Percentiles rank a stretch among this genome's conserved stretches.
These are phyloP conservation scores for Eucalyptus urophylla DNA, from an alignment of 345 rosid species.

Conservation along the genomic window DNA sequence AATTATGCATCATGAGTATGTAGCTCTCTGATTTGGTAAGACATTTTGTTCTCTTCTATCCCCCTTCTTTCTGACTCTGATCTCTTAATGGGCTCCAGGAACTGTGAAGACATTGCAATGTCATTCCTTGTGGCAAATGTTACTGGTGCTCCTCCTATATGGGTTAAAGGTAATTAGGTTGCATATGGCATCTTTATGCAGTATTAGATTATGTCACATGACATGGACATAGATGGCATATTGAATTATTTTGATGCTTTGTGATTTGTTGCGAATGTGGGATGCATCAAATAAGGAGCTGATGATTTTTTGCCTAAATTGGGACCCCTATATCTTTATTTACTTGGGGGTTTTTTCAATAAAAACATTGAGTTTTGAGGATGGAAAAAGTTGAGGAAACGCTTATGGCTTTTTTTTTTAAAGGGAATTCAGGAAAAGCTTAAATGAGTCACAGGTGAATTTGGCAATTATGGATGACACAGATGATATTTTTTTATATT, in stretches of 20 bases:
- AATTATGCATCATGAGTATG: not conserved
- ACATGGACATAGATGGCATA: not conserved
- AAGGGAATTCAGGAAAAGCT: not conserved
- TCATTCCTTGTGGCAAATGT: slow-evolving; percentile 94
- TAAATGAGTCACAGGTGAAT: not conserved
- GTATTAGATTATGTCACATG: not conserved
- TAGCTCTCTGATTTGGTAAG: not conserved
- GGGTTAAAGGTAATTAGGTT: slow-evolving; percentile 73
- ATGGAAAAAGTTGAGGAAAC: not conserved
- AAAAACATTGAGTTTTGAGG: not conserved
- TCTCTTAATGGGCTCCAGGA: slow-evolving; percentile 27
- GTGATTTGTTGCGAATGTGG: not conserved
- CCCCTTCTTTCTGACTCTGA: not conserved
- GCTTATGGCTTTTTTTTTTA: not conserved
- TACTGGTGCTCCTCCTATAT: slow-evolving; percentile 80
- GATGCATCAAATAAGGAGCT: not conserved
- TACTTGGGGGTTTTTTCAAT: not conserved
- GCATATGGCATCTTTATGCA: not conserved
- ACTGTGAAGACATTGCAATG: slow-evolving; percentile 99
- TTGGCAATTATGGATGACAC: not conserved
- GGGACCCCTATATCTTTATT: not conserved
- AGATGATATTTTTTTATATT: not conserved
- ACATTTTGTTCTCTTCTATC: slow-evolving; percentile 1
- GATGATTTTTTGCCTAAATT: not conserved
- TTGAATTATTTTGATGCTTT: not conserved